Evolutionary conservation across 768 basidiomycete genomes (phyloP).

Genomic region (Crepidotus variabilis): DNA sequence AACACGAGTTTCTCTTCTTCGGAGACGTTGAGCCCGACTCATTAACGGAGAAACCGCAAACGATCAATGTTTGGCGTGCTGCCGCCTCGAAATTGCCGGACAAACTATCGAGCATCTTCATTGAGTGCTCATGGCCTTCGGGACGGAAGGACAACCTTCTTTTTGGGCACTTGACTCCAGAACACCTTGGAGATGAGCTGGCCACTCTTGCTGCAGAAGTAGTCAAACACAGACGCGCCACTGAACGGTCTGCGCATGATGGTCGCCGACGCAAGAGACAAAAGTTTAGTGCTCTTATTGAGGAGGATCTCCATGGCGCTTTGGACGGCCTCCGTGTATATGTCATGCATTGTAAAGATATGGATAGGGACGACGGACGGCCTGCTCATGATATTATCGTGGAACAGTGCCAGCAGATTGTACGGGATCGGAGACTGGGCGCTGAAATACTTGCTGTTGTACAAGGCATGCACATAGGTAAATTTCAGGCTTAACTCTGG

Average conservation of each 20-base stretch:
- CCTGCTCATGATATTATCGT: constrained; percentile 68
- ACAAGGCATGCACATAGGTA: constrained; percentile 82
- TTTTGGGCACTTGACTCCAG: constrained; percentile 86
- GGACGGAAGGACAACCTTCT: constrained; percentile 64
- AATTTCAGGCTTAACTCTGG: constrained; percentile 23
- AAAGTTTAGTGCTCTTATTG: constrained; percentile 32
- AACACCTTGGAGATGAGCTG: constrained; percentile 76
- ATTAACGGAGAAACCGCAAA: constrained; percentile 55
- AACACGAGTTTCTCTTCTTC: constrained; percentile 84
- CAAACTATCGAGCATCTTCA: constrained; percentile 75
- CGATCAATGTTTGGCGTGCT: constrained; percentile 71
- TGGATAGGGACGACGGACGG: constrained; percentile 41
- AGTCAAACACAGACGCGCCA: constrained; percentile 34
- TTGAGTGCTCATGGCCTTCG: constrained; percentile 89
- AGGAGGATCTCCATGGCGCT: constrained; percentile 45
- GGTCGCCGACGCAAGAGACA: constrained; percentile 34
- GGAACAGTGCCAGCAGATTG: constrained; percentile 64
- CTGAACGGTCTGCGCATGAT: constrained; percentile 17
- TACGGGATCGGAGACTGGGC: constrained; percentile 61
- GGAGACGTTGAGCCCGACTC: constrained; percentile 92
- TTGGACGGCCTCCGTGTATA: constrained; percentile 65
- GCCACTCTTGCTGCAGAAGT: constrained; percentile 66
- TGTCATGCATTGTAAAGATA: constrained; percentile 84
- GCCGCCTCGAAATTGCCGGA: constrained; percentile 77
- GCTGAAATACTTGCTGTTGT: constrained; percentile 65